phyloP scores from a whole-genome alignment of 345 rosid species.

The Erodium maritimum region DNA sequence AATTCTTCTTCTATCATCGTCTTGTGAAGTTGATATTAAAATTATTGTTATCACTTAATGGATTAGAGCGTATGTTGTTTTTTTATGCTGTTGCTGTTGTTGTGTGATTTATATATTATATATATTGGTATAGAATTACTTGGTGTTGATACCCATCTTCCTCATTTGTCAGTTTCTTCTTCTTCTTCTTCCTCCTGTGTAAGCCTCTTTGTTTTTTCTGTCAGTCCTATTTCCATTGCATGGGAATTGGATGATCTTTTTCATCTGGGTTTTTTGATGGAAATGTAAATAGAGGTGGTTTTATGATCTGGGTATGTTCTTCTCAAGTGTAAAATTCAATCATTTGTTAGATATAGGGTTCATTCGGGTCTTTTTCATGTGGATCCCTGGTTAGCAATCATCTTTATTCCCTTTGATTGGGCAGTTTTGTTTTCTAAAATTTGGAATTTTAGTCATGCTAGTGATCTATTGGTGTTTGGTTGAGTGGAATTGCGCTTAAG shows the following conservation, averaged over 20 bases:
- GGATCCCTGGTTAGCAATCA: slow-evolving; percentile 7
- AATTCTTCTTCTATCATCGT: slow-evolving; percentile 8
- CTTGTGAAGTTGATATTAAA: background rate
- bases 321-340: slow-evolving; percentile 12
- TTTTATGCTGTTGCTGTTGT: background rate
- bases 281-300: slow-evolving; percentile 12
- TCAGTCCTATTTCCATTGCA: background rate
- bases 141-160: slow-evolving; percentile 18
- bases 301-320: slow-evolving; percentile 25
- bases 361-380: slow-evolving; percentile 5
- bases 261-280: slow-evolving; percentile 10
- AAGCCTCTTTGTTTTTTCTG: slow-evolving; percentile 7
- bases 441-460: slow-evolving; percentile 8
- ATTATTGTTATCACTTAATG: background rate
- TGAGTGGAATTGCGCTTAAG: background rate
- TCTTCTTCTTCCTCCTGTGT: slow-evolving; percentile 14
- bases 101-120: slow-evolving; percentile 1
- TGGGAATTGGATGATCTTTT: slow-evolving; percentile 12
- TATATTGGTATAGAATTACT: slow-evolving; percentile 10
- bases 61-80: slow-evolving; percentile 3
- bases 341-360: slow-evolving; percentile 11
- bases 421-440: slow-evolving; percentile 14
- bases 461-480: slow-evolving; percentile 4
- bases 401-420: slow-evolving; percentile 13
- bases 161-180: slow-evolving; percentile 21